Base-by-base conservation (phyloP, 352 stramenopile genomes). In the Globisporangium emineosum region DNA sequence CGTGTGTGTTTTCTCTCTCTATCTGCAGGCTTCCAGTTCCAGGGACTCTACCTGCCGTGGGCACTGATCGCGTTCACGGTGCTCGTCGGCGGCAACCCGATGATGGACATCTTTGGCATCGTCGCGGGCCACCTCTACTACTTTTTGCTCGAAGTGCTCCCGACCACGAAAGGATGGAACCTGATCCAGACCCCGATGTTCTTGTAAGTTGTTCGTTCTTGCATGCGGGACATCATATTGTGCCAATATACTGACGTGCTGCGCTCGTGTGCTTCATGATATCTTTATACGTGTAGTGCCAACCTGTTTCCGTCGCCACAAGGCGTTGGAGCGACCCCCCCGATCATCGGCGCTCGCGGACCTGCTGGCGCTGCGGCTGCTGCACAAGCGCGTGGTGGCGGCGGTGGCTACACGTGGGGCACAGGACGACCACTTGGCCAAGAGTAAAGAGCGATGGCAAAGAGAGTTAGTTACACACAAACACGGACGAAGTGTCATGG, bases 91-190 rank as follows among this genome's bases (percentile, higher is more conserved):
- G 83, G 84, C 47, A 94, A 84, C 64, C 88, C 89, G 21, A 91
- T 97, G 54, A 92, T 91, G 76, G 85, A 96, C 65, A 69, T 96
- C 53, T 88, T 95, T 30, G 89, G 89, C 1, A 79, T 97, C 15
- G 66, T 95, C 12, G 86, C 89, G 7, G 89, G 88, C 21, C 89
- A 97, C 72, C 61, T 96, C 42, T 97, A 96, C 79, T 97, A 97
- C 73, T 97, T 96, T 54, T 53, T 96, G 54, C 70, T 96, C 51
- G 89, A 97, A 69, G 86, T 96, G 59, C 73, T 96, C 33, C 89
- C 89, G 17, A 76, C 81, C 49, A 93, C 84, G 32, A 94, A 96
- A 69, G 86, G 86, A 27, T 93, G 85, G 84, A 91, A 83, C 57
- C 60, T 94, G 49, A 66, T 96, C 66, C 81, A 94, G 67, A 96